phyloP scores from a whole-genome alignment of 202 grass and related monocot genomes.

The Elaeis oleifera region DNA sequence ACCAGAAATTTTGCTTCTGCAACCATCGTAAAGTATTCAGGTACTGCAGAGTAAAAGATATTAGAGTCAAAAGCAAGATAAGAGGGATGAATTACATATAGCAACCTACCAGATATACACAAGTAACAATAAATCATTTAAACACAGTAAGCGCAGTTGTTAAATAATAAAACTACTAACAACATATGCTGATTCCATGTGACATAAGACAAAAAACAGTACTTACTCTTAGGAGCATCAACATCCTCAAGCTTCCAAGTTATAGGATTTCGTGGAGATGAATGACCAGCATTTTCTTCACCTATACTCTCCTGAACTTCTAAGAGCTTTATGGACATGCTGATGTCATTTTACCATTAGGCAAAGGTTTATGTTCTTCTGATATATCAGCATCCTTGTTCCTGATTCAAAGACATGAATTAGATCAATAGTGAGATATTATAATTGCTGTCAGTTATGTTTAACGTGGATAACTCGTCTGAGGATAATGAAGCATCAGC shows the following conservation, averaged over 20 bases:
- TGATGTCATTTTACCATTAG: conserved; percentile 31
- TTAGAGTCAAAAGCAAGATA: not conserved
- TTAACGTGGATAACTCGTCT: conserved; percentile 46
- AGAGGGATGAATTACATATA: not conserved
- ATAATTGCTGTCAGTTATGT: not conserved
- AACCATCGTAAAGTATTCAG: conserved; percentile 63
- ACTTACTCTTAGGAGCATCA: conserved; percentile 70
- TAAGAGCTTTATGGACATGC: conserved; percentile 39
- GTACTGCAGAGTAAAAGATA: conserved; percentile 34
- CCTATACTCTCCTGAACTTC: conserved; percentile 36
- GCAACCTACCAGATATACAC: not conserved
- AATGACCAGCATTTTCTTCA: conserved; percentile 26
- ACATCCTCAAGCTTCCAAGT: conserved; percentile 44
- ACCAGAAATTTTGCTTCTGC: conserved; percentile 75
- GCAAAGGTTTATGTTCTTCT: conserved; percentile 31
- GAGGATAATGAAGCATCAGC: conserved; percentile 42
- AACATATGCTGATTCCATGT: too few relatives aligned
- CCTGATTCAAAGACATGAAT: conserved; percentile 15
- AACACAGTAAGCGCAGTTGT: too few relatives aligned
- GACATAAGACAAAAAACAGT: conserved; percentile 2
- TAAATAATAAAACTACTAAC: too few relatives aligned
- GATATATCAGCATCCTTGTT: conserved; percentile 32
- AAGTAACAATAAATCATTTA: conserved; percentile 6
- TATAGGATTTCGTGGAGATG: conserved; percentile 30
- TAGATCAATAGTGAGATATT: not conserved